These are phyloP conservation scores for Nicotiana knightiana DNA, from an alignment of 257 asterid genomes.

Conservation along the genomic window DNA sequence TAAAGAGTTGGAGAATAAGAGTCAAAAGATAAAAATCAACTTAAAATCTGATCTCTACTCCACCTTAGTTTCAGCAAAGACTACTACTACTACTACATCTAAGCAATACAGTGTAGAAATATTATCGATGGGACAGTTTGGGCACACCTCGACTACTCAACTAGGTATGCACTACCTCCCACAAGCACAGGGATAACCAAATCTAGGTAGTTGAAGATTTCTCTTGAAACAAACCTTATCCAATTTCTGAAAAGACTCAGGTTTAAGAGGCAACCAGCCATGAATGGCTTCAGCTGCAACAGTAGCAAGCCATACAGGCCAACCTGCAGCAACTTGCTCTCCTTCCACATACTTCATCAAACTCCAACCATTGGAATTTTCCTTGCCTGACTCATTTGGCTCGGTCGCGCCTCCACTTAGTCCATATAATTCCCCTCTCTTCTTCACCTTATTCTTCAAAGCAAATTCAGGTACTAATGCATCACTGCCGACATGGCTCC, in stretches of 20 bases:
- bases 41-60: background rate
- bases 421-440: conserved; percentile 43
- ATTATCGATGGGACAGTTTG: no score
- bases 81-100: background rate
- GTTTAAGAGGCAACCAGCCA: conserved; percentile 83
- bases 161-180: no score
- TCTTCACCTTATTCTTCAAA: conserved; percentile 35
- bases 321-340: conserved; percentile 93
- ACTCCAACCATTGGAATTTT: conserved; percentile 63
- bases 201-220: no score
- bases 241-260: conserved; percentile 80
- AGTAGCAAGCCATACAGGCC: conserved; percentile 97
- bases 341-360: conserved; percentile 74
- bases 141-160: no score
- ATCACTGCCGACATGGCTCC: conserved; percentile 7
- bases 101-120: background rate
- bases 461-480: conserved; percentile 59
- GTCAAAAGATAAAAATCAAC: background rate
- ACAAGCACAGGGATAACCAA: no score
- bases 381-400: conserved; percentile 66
- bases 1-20: no score
- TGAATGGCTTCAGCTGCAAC: conserved; percentile 96
- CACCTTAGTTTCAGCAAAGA: background rate
- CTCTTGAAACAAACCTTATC: conserved; percentile 52
- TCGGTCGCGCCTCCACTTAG: conserved; percentile 41